Evolutionary conservation across 1,139 yeast species (phyloP), one percentile per base, ranked within the genome.

Genomic region (Candida sanyaensis): DNA sequence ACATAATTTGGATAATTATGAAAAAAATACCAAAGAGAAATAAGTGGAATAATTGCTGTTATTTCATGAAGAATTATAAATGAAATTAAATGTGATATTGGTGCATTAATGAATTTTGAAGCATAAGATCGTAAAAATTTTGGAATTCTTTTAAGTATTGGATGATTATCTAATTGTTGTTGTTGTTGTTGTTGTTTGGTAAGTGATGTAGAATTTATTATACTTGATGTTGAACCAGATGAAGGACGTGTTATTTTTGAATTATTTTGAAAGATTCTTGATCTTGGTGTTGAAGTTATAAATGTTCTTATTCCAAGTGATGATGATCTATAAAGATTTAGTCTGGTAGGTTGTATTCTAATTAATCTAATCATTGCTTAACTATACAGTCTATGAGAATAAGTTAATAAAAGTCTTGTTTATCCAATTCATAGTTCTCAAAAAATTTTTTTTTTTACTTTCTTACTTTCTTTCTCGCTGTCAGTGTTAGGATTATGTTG

Each of bases 11-110:
- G 69, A 49, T 69, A 73, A 50, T 83, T 75, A 64, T 88, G 88
- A 55, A 89, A 80, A 1, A 77, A 55, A 59, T 83, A 88, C 96
- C 97, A 90, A 2, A 91, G 61, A 0, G 84, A 83, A 30, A 89
- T 69, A 44, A 92, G 75, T 1, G 97, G 97, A 6, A 84, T 78
- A 5, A 92, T 77, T 1, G 97, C 97, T 0, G 96, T 80, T 40
- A 89, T 57, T 62, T 92, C 97, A 61, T 92, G 98, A n/a, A 92
- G 71, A 1, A 91, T 67, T 9, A 88, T 64, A 58, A 92, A 89
- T 3, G 96, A 77, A 0, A 88, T 76, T n/a, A 86, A 74, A 55
- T 87, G 87, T 1, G 89, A 75, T 6, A 85, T 69, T 1, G 96
- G 91, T 0, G 91, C 88, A 44, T 73, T 63, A 41, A 76, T 66